Conservation (phyloP, 2,329 filamentous ascomycete species). For the Pyrenophora seminiperda region DNA sequence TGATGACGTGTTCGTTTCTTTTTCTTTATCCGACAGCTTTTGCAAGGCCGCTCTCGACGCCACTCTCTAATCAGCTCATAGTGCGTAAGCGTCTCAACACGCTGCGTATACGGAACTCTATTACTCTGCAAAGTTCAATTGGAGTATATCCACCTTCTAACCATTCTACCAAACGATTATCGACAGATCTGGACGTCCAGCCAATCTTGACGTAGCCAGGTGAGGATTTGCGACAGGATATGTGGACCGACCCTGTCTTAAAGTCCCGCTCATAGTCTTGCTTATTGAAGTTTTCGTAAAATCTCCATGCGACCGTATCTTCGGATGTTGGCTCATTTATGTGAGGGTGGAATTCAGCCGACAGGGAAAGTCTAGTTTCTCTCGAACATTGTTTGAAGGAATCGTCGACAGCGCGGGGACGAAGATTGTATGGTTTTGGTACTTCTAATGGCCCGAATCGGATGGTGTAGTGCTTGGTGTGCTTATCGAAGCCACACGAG, state of each 20-base stretch:
- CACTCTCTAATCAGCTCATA: conserved; percentile 18
- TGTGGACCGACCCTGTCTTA: neutral
- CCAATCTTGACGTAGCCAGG: neutral
- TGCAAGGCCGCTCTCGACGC: conserved; percentile 8
- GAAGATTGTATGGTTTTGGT: neutral
- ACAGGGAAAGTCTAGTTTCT: neutral
- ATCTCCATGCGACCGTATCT: neutral
- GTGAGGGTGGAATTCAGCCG: neutral
- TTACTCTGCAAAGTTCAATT: conserved; percentile 4
- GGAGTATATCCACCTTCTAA: conserved; percentile 1
- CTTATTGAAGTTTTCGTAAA: neutral
- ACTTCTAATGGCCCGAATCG: neutral
- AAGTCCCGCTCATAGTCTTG: neutral
- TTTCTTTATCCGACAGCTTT: neutral
- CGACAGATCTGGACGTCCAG: neutral
- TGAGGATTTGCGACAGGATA: neutral
- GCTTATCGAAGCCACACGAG: neutral
- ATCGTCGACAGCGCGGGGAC: neutral
- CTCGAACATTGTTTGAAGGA: neutral
- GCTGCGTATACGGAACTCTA: conserved; percentile 13
- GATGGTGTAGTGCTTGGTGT: neutral
- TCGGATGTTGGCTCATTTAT: neutral
- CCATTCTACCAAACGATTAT: neutral
- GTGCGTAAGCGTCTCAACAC: conserved; percentile 17
- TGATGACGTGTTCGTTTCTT: neutral